Conservation (phyloP, 106 monocot species). For the Allium fistulosum region DNA sequence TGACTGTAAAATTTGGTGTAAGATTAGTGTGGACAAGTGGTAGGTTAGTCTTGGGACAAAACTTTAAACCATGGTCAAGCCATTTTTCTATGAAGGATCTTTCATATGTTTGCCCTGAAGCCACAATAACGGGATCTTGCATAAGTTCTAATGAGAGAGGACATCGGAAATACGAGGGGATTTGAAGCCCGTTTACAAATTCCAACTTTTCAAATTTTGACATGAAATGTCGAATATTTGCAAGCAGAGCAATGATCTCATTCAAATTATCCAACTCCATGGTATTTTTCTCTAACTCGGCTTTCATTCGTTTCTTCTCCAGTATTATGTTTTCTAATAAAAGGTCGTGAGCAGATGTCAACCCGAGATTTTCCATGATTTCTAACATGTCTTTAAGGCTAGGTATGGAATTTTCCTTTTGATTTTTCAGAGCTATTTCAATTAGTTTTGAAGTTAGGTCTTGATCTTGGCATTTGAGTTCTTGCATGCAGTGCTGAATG, state of each 20-base stretch:
- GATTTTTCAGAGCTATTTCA: slow-evolving; percentile 41
- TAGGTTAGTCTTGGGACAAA: slow-evolving; percentile 76
- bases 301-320: slow-evolving; percentile 58
- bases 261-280: slow-evolving; percentile 25
- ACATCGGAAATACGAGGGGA: slow-evolving; percentile 72
- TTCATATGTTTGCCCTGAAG: slow-evolving; percentile 86
- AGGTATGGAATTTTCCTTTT: slow-evolving; percentile 29
- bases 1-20: slow-evolving; percentile 70
- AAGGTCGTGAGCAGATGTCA: slow-evolving; percentile 53
- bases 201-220: slow-evolving; percentile 37
- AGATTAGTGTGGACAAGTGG: slow-evolving; percentile 53
- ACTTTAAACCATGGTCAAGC: slow-evolving; percentile 68
- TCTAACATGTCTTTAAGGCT: slow-evolving; percentile 31
- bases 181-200: slow-evolving; percentile 37
- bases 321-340: slow-evolving; percentile 54
- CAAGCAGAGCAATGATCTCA: slow-evolving; percentile 41
- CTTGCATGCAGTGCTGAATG: slow-evolving; percentile 50
- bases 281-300: slow-evolving; percentile 32
- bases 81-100: slow-evolving; percentile 74
- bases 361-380: slow-evolving; percentile 48
- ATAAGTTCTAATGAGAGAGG: slow-evolving; percentile 73
- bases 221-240: slow-evolving; percentile 33
- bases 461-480: slow-evolving; percentile 40
- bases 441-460: slow-evolving; percentile 42
- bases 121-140: slow-evolving; percentile 81